Evolutionary conservation across 805 yeast species (phyloP).

Genomic region (Yarrowia phangngaensis): DNA sequence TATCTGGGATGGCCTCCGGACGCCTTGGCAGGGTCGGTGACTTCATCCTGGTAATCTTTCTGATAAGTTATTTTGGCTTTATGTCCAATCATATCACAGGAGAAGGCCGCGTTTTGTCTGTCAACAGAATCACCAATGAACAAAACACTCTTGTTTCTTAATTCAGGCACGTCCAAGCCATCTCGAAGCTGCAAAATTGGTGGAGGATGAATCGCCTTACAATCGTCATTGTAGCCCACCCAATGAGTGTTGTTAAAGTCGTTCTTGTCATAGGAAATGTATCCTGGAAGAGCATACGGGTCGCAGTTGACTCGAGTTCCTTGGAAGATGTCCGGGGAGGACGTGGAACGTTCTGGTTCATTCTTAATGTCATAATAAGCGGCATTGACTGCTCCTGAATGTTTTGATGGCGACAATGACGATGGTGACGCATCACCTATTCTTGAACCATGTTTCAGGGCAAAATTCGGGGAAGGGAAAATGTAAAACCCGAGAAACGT

Average conservation of each 20-base stretch:
- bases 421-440: background rate
- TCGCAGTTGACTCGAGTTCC: slow-evolving; percentile 25
- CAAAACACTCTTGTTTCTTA: slow-evolving; percentile 24
- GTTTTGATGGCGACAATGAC: background rate
- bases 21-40: background rate
- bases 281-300: slow-evolving; percentile 25
- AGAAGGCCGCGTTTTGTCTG: slow-evolving; percentile 18
- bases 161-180: slow-evolving; percentile 9
- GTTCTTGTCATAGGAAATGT: slow-evolving; percentile 19
- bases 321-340: slow-evolving; percentile 7
- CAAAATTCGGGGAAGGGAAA: background rate
- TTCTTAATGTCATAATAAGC: slow-evolving; percentile 2
- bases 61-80: slow-evolving; percentile 24
- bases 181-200: slow-evolving; percentile 12
- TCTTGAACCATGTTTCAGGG: too few species aligned
- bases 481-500: slow-evolving; percentile 2
- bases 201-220: slow-evolving; percentile 24
- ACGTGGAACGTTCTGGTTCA: background rate
- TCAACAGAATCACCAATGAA: slow-evolving; percentile 28
- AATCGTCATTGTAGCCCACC: slow-evolving; percentile 21
- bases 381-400: slow-evolving; percentile 6
- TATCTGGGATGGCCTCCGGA: slow-evolving; percentile 25
- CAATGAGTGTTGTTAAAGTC: slow-evolving; percentile 20
- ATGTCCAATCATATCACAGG: slow-evolving; percentile 20
- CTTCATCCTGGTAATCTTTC: slow-evolving; percentile 5